Percentiles rank a stretch among this genome's conserved stretches.
Evolutionary conservation across 192 early-diverging fungal genomes (phyloP).

Genomic region (Rhizoclosmatium sp.): DNA sequence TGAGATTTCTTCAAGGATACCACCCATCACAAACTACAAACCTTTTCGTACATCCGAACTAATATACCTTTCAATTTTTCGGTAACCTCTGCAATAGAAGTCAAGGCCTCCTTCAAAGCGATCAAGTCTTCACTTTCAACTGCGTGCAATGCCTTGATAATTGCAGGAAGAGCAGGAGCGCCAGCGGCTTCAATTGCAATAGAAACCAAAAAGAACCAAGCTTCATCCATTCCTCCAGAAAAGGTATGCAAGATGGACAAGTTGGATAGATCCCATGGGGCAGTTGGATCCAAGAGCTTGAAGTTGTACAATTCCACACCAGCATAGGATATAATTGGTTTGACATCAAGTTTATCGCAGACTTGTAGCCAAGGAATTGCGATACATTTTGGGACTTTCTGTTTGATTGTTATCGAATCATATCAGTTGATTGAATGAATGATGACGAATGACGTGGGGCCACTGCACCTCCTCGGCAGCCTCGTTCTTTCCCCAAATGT

Average conservation of each 20-base stretch:
- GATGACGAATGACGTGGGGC: conserved; percentile 14
- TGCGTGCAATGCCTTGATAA: conserved; percentile 71
- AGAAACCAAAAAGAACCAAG: conserved; percentile 95
- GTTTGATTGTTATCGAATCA: conserved; percentile 4
- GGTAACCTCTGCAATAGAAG: conserved; percentile 54
- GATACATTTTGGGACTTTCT: conserved; percentile 77
- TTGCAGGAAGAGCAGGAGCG: conserved; percentile 71
- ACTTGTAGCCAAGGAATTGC: conserved; percentile 85
- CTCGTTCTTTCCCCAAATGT: conserved; percentile 90
- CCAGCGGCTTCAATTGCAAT: conserved; percentile 86
- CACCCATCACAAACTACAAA: conserved; percentile 1
- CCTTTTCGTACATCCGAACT: conserved; percentile 84
- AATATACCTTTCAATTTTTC: conserved; percentile 46
- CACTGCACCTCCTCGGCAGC: conserved; percentile 64
- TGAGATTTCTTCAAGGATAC: background rate
- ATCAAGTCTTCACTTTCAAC: conserved; percentile 60
- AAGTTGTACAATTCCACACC: conserved; percentile 92
- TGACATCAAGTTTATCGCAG: conserved; percentile 78
- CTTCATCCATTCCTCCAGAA: conserved; percentile 88
- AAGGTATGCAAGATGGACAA: conserved; percentile 83
- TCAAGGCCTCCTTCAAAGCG: conserved; percentile 59
- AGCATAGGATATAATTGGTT: conserved; percentile 88
- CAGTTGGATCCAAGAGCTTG: conserved; percentile 81
- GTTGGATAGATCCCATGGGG: conserved; percentile 81
- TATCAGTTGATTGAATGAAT: background rate